Conservation (phyloP, 306 rosid genomes). For the Ormosia emarginata region DNA sequence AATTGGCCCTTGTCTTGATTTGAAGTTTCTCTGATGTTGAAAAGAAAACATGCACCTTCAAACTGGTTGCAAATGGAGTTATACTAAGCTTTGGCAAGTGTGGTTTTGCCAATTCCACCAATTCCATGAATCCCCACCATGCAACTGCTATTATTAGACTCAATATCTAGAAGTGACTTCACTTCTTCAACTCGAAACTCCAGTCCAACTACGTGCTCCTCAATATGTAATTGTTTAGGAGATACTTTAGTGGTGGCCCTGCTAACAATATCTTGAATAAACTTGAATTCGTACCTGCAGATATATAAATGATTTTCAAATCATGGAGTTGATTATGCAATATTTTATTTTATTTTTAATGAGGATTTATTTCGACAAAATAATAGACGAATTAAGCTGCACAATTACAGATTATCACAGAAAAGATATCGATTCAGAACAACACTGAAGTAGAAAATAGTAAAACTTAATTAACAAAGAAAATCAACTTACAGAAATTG, state of each 20-base stretch:
- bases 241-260: neutral
- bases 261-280: neutral
- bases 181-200: neutral
- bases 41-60: neutral
- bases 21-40: neutral
- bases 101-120: constrained; percentile 1
- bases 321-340: neutral
- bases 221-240: neutral
- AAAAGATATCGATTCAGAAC: neutral
- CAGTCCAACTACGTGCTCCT: neutral
- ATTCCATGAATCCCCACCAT: neutral
- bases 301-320: neutral
- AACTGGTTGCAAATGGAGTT: neutral
- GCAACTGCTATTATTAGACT: neutral
- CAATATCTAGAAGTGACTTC: neutral
- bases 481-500: too few relatives aligned
- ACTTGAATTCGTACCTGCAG: neutral
- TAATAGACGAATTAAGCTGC: neutral
- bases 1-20: neutral
- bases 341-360: too few relatives aligned
- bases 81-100: neutral
- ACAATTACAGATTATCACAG: neutral
- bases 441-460: neutral
- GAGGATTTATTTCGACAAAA: neutral
- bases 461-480: too few relatives aligned